Percentiles rank a stretch among this genome's conserved stretches.
Evolutionary conservation across 1,284 basidiomycete species (phyloP).

Genomic region (Trichosporon inkin): DNA sequence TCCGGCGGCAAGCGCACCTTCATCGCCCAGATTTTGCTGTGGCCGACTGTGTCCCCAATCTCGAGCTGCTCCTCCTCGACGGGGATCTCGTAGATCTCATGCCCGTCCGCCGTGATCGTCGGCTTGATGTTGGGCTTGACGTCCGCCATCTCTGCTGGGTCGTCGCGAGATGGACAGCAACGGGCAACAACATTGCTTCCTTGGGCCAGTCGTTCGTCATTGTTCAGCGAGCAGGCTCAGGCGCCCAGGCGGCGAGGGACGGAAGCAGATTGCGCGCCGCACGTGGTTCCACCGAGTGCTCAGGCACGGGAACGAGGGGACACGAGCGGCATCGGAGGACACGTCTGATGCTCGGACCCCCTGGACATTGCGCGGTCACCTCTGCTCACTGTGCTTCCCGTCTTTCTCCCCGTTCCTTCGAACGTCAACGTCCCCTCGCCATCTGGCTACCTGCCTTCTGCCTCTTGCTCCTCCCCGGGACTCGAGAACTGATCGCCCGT

Average conservation of each 20-base stretch:
- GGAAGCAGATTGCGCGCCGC: neutral
- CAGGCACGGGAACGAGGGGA: constrained; percentile 4
- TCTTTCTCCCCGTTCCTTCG: neutral
- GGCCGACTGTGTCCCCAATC: constrained; percentile 23
- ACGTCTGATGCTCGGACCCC: neutral
- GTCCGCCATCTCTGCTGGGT: constrained; percentile 3
- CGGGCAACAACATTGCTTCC: neutral
- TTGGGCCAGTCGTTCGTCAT: neutral
- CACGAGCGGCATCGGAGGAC: neutral
- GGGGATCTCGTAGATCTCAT: constrained; percentile 24
- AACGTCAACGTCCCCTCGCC: neutral
- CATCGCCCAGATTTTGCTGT: constrained; percentile 42
- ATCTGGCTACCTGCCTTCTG: neutral
- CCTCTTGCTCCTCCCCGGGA: neutral
- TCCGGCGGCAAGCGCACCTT: constrained; percentile 22
- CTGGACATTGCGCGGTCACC: constrained; percentile 3
- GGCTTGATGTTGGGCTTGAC: constrained; percentile 23
- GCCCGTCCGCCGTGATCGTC: constrained; percentile 14
- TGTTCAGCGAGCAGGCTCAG: neutral
- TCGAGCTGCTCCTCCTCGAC: constrained; percentile 37
- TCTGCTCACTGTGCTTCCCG: neutral
- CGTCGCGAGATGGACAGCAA: neutral
- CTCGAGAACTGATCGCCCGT: neutral
- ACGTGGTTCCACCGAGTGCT: neutral
- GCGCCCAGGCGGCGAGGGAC: neutral